phyloP scores from a whole-genome alignment of 106 monocot species.

The Dioscorea dumetorum region DNA sequence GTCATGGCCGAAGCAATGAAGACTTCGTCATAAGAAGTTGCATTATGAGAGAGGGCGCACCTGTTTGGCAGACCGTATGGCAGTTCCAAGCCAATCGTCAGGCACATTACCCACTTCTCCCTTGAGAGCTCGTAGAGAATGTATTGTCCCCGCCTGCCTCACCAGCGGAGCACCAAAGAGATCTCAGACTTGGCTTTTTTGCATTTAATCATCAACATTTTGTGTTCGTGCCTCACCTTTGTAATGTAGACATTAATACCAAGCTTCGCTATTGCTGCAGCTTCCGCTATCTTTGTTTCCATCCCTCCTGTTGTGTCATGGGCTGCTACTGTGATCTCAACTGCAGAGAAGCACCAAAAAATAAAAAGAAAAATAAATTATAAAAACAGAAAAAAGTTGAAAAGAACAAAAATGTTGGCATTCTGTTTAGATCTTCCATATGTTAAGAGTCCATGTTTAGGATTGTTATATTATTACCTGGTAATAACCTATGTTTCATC shows the following conservation, averaged over 20 bases:
- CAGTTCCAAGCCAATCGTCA: constrained; percentile 85
- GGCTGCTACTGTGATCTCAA: constrained; percentile 71
- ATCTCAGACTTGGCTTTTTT: not conserved
- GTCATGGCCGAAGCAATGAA: too few relatives aligned
- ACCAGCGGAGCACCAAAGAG: not conserved
- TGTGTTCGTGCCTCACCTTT: constrained; percentile 28
- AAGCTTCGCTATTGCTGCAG: constrained; percentile 76
- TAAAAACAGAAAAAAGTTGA: too few relatives aligned
- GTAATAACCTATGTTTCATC: too few relatives aligned
- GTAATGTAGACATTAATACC: constrained; percentile 90
- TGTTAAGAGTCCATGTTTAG: too few relatives aligned
- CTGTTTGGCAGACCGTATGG: constrained; percentile 34
- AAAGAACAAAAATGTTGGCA: too few relatives aligned
- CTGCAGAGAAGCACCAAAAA: constrained; percentile 15
- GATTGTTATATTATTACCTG: too few relatives aligned
- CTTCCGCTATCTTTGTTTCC: constrained; percentile 87
- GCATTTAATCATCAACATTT: not conserved
- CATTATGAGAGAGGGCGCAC: too few relatives aligned
- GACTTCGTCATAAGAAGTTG: not conserved
- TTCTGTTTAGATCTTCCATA: too few relatives aligned
- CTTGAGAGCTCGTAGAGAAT: constrained; percentile 63
- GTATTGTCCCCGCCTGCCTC: constrained; percentile 67
- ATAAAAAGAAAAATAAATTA: too few relatives aligned
- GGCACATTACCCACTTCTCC: constrained; percentile 35
- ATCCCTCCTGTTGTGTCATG: constrained; percentile 98